Evolutionary conservation across 768 basidiomycete genomes (phyloP).

Genomic region (Boletus huronensis): DNA sequence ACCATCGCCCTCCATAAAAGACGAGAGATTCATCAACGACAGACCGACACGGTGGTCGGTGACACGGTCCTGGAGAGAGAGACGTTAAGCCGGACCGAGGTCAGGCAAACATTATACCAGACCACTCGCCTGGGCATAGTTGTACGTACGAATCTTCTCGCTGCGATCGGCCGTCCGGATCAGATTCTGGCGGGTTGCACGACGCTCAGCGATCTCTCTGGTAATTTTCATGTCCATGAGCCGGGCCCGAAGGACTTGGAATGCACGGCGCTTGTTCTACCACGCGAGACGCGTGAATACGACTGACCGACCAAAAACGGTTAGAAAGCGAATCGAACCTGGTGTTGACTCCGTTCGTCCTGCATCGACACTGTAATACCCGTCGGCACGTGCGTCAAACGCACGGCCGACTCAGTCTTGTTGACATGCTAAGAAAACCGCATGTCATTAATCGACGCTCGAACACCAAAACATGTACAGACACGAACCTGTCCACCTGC

Average conservation of each 20-base stretch:
- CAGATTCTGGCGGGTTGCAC: slow-evolving; percentile 66
- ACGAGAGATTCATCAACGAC: slow-evolving; percentile 62
- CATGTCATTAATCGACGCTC: background rate
- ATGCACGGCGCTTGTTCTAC: slow-evolving; percentile 91
- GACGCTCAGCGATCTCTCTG: slow-evolving; percentile 64
- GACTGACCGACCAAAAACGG: background rate
- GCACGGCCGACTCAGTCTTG: slow-evolving; percentile 96
- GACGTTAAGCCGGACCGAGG: background rate
- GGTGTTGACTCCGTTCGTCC: slow-evolving; percentile 94
- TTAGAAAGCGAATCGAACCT: slow-evolving; percentile 42
- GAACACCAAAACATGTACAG: background rate
- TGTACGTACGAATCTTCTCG: slow-evolving; percentile 96
- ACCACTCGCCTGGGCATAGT: slow-evolving; percentile 70
- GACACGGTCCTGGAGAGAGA: slow-evolving; percentile 66
- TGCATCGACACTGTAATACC: slow-evolving; percentile 98
- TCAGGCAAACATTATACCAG: background rate
- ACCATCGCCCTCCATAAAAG: slow-evolving; percentile 65
- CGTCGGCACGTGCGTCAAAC: slow-evolving; percentile 87
- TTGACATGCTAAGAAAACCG: slow-evolving; percentile 81
- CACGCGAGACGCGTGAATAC: background rate
- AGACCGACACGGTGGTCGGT: slow-evolving; percentile 90
- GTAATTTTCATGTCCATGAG: slow-evolving; percentile 78
- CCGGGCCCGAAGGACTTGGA: slow-evolving; percentile 82
- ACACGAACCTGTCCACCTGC: slow-evolving; percentile 86
- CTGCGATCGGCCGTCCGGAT: slow-evolving; percentile 82